A percentile compares a stretch with the other conserved stretches of the same genome.
phyloP scores from a whole-genome alignment of 176 grass and related monocot species.

The Triticum timopheevii region DNA sequence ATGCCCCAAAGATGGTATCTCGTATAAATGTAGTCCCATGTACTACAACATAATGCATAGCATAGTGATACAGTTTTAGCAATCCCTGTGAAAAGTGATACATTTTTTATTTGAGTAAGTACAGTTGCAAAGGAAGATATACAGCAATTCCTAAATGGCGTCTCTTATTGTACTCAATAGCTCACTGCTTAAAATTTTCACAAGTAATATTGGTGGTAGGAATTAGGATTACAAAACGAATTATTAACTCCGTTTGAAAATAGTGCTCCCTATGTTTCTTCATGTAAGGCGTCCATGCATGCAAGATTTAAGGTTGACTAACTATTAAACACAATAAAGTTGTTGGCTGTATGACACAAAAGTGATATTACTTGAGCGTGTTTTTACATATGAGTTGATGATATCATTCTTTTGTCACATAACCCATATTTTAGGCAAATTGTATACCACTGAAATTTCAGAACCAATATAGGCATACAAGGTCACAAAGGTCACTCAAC shows the following conservation, averaged over 20 bases:
- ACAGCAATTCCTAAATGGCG: background rate
- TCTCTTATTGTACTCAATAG: background rate
- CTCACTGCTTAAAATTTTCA: background rate
- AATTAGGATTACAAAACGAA: slow-evolving; percentile 18
- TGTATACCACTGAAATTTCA: slow-evolving; percentile 21
- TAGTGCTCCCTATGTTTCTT: background rate
- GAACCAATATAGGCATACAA: background rate
- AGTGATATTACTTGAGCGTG: background rate
- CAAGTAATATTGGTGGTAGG: background rate
- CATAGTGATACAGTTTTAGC: slow-evolving; percentile 7
- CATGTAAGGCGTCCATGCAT: background rate
- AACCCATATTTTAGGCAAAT: background rate
- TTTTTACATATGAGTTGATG: background rate
- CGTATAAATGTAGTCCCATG: background rate
- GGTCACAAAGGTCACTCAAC: background rate
- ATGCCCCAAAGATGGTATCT: background rate
- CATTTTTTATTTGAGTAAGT: slow-evolving; percentile 9
- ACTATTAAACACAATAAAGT: background rate
- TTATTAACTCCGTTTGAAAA: background rate
- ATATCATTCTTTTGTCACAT: background rate
- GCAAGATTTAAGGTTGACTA: slow-evolving; percentile 4
- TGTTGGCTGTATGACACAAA: background rate
- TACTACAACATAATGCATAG: slow-evolving; percentile 19
- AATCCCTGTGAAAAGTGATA: slow-evolving; percentile 5
- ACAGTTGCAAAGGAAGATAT: background rate